phyloP scores from a whole-genome alignment of 1,284 basidiomycete species.

The Pseudozyma hubeiensis region DNA sequence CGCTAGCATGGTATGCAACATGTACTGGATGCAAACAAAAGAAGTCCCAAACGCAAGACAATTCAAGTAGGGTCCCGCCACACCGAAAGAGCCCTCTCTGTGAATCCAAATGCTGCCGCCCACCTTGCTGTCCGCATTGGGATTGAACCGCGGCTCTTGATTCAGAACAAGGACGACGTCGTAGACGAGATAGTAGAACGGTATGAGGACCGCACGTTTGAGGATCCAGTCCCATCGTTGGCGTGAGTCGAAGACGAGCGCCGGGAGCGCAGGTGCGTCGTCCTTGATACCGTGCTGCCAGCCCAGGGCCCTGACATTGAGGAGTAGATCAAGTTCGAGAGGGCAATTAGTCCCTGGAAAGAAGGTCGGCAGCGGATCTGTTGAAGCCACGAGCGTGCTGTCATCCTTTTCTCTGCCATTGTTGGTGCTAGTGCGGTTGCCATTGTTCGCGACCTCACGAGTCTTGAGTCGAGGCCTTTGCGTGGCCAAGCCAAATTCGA shows the following conservation, averaged over 20 bases:
- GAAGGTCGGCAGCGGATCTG: constrained; percentile 18
- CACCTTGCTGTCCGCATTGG: background rate
- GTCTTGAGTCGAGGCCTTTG: constrained; percentile 26
- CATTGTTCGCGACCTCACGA: background rate
- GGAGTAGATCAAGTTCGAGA: constrained; percentile 39
- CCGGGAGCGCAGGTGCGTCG: constrained; percentile 22
- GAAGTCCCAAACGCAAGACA: constrained; percentile 11
- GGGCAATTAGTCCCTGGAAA: constrained; percentile 37
- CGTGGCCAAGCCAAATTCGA: constrained; percentile 18
- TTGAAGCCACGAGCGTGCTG: background rate
- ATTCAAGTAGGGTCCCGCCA: constrained; percentile 24
- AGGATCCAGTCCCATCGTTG: constrained; percentile 21
- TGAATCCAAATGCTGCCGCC: constrained; percentile 34
- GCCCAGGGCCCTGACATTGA: constrained; percentile 41
- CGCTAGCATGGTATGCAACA: constrained; percentile 2
- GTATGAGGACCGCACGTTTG: background rate
- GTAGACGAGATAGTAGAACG: constrained; percentile 14
- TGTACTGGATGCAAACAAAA: constrained; percentile 15
- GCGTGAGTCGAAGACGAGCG: constrained; percentile 1
- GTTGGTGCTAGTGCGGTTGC: background rate
- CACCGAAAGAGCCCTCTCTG: constrained; percentile 18
- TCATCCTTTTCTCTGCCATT: background rate
- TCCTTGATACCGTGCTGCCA: constrained; percentile 46
- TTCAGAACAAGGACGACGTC: constrained; percentile 25
- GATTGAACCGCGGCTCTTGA: constrained; percentile 30